Conservation (phyloP, 2,329 filamentous ascomycete genomes). For the Sporothrix brunneoviolacea region DNA sequence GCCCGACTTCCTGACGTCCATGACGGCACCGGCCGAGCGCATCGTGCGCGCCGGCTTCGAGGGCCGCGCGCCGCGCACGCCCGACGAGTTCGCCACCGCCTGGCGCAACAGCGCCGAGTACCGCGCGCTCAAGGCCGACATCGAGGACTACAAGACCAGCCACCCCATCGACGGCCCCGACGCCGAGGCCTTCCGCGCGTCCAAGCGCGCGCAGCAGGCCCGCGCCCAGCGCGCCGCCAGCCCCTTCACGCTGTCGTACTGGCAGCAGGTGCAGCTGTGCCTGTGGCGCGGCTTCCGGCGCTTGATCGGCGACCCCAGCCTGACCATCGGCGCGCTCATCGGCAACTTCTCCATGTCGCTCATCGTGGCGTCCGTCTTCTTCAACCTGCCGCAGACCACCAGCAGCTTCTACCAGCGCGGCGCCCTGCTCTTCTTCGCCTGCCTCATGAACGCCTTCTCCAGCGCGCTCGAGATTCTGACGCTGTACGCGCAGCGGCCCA, state of each 20-base stretch:
- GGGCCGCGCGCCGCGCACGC: constrained; percentile 49
- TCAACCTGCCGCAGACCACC: constrained; percentile 60
- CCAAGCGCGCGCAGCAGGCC: constrained; percentile 48
- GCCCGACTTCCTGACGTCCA: constrained; percentile 66
- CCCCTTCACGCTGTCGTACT: constrained; percentile 74
- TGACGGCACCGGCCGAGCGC: constrained; percentile 55
- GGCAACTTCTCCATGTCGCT: constrained; percentile 71
- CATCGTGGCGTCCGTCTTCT: constrained; percentile 76
- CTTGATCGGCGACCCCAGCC: constrained; percentile 66
- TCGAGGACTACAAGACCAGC: constrained; percentile 46
- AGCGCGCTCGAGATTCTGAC: constrained; percentile 79
- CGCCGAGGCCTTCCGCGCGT: constrained; percentile 50
- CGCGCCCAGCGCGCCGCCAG: constrained; percentile 58
- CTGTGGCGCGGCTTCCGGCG: constrained; percentile 74
- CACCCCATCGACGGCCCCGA: constrained; percentile 52
- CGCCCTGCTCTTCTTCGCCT: constrained; percentile 78
- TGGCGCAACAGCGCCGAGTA: constrained; percentile 52
- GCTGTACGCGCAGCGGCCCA: constrained; percentile 80
- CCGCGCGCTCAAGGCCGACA: constrained; percentile 44
- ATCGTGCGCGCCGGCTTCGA: constrained; percentile 50
- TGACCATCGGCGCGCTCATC: constrained; percentile 62
- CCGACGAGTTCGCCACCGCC: constrained; percentile 53
- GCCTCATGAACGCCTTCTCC: constrained; percentile 78
- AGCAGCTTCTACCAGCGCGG: constrained; percentile 71
- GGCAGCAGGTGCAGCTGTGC: constrained; percentile 71